Evolutionary conservation across 805 yeast species (phyloP), one percentile per base, ranked within the genome.

Genomic region (Sugiyamaella valdiviana): DNA sequence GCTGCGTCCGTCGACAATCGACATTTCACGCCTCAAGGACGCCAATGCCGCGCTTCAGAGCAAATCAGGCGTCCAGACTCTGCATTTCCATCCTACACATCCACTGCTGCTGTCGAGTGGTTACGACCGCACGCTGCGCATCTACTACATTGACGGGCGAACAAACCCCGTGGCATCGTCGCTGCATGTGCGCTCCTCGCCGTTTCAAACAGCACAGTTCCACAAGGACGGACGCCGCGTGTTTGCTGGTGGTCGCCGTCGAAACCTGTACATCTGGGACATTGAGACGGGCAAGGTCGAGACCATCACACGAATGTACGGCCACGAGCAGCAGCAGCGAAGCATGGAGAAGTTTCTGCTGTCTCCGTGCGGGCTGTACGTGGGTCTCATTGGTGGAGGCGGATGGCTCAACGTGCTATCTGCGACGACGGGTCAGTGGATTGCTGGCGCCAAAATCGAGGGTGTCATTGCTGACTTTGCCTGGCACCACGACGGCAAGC

Each of bases 251-350:
- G 99, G 98, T 51, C 80, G 97, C 69, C 79, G 99, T 70, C 76
- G 86, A 50, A 90, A 83, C 63, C 82, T 93, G 87, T 87, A 85
- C 68, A 82, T 88, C 43, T 90, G 98, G 96, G 90, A 89, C 65
- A 72, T 93, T 44, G 78, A 79, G 14, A 69, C 76, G 1, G 89
- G 91, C 10, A 73, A 71, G 16, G 79, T 89, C 39, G 95, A 89
- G 56, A 93, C 90, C 67, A 80, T 93, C 37, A 79, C 85, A 46
- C 79, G 96, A 66, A 68, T 91, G 74, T 91, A 90, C 63, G 99
- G 99, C 3, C 95, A 90, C 61, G 96, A 87, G 61, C 70, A 75
- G 32, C 79, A 83, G 32, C 98, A 91, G 70, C 77, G 78, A 57
- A 82, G 95, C 7, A 87, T 89, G 75, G 99, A 93, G 65, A 76